Evolutionary conservation across 2,329 filamentous ascomycete genomes (phyloP).

Genomic region (Gliomastix tumulicola): DNA sequence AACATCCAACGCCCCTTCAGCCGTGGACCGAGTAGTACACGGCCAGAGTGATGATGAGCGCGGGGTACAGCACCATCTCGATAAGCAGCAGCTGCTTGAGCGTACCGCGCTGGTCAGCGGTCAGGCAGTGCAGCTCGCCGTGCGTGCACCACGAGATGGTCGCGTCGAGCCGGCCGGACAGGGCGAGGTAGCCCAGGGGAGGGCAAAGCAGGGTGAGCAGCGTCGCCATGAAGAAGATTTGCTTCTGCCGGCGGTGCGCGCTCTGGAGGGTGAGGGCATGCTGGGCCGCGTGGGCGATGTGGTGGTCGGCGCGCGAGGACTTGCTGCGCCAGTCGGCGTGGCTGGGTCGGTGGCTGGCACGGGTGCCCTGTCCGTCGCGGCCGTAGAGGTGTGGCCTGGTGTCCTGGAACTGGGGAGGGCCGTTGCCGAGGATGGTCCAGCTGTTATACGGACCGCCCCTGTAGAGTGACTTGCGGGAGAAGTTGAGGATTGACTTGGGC

Average conservation of each 20-base stretch:
- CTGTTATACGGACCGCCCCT: constrained; percentile 1
- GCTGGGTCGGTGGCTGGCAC: not conserved
- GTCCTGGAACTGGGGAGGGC: not conserved
- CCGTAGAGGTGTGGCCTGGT: too few species aligned
- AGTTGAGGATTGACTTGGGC: not conserved
- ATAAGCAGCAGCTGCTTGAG: constrained; percentile 28
- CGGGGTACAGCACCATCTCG: constrained; percentile 22
- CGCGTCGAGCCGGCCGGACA: constrained; percentile 34
- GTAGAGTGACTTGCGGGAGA: not conserved
- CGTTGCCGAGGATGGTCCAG: constrained; percentile 1
- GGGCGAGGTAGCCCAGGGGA: constrained; percentile 35
- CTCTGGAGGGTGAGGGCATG: not conserved
- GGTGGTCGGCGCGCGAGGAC: not conserved
- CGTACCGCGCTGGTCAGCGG: constrained; percentile 16
- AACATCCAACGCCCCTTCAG: too few species aligned
- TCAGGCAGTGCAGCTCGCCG: constrained; percentile 34
- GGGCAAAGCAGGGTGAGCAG: constrained; percentile 34
- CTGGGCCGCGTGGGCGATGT: not conserved
- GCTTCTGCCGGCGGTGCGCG: constrained; percentile 15
- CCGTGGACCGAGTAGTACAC: constrained; percentile 15
- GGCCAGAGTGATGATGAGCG: constrained; percentile 19
- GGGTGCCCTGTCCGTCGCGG: too few species aligned
- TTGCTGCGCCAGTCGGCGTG: not conserved
- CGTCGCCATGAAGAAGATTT: constrained; percentile 30
- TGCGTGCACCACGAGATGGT: constrained; percentile 40